Base-by-base conservation (phyloP, 1,284 basidiomycete genomes). In the Athelia sp. region DNA sequence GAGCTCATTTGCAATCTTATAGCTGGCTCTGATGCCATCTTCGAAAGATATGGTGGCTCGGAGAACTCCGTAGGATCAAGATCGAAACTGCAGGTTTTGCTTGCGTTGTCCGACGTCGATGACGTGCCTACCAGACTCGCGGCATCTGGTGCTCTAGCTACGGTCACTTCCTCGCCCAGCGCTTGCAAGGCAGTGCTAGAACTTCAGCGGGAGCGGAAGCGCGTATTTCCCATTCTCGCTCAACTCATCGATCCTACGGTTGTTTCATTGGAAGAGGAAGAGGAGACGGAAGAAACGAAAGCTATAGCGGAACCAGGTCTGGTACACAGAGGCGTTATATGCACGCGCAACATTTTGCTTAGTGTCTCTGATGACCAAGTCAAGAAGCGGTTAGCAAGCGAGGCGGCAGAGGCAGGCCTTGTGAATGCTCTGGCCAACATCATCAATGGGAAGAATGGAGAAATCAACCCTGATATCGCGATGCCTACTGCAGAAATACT, bases 1-100 rank as follows among this genome's bases (percentile, higher is more conserved):
- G 93, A 99, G 67, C 79, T 98, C n/a, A 73, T 95, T 2, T 98
- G 95, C 74, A 99, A 99, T 66, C 76, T 99, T 22, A 77, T 93
- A 40, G 81, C 76, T 13, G 86, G 86, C 2, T 88, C 84, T 19
- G 87, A 93, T 43, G 69, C 74, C 1, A 81, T 88, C 2, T 94
- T 89, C 63, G 75, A 81, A 53, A 76, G 75, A 53, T 95, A 90
- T 63, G 77, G 78, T 9, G 81, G 78, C 35, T 72, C 63, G 23
- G 59, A 61, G 26, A 61, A 66, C 10, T 57, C 62, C 2, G 62
- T 63, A 15, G 70, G 73, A 21, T 67, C 72, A 0, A 79, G 74
- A 55, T 84, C 87, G 10, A 86, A 85, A 59, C 68, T 97, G 1
- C 87, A 92, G 50, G 72, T 97, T 34, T 67, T 97, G n/a, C 64